Evolutionary conservation across 1,284 basidiomycete genomes (phyloP), one percentile per base, ranked within the genome.

Genomic region (Omphalotus olearius): DNA sequence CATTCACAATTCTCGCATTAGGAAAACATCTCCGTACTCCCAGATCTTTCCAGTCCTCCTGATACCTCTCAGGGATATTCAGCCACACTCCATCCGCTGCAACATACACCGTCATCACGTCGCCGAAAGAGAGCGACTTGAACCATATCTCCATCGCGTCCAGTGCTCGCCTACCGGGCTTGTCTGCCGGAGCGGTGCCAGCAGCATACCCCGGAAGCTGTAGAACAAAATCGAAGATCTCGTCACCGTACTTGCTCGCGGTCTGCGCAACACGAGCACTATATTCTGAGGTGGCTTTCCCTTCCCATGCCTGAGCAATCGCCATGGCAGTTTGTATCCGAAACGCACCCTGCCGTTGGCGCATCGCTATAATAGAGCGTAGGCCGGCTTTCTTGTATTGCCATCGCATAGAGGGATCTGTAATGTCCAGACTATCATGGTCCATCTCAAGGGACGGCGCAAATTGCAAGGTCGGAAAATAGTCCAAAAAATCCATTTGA

Each of bases 401-500:
- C 17, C 30, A 13, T 33, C 44, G 44, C 10, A 33, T 10, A 1
- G 3, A 3, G 6, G 28, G 16, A 17, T 28, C 23, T 1, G n/a
- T 45, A 25, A 45, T 33, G 13, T 45, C 44, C 3, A 45, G 30
- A 3, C 4, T 18, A 4, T 14, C 23, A 4, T 23, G 11, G n/a
- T n/a, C n/a, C n/a, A 33, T 25, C n/a, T 4, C 3, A 16, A n/a
- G 3, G 6, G n/a, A 16, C n/a, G n/a, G 11, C n/a, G n/a, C n/a
- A 20, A 16, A 18, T 35, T 37, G 35, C n/a, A 47, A 47, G 17
- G 36, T 47, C 1, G 54, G 54, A 23, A 48, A 52, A 25, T 46
- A 25, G 41, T 56, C 54, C n/a, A 56, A 45, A 14, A 56, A 48
- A 10, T 47, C 6, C 3, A 56, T 14, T 18, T 56, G 54, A n/a